Percentiles rank a stretch among this genome's conserved stretches.
phyloP scores from a whole-genome alignment of 1,139 yeast species.

The Pichia sp. region DNA sequence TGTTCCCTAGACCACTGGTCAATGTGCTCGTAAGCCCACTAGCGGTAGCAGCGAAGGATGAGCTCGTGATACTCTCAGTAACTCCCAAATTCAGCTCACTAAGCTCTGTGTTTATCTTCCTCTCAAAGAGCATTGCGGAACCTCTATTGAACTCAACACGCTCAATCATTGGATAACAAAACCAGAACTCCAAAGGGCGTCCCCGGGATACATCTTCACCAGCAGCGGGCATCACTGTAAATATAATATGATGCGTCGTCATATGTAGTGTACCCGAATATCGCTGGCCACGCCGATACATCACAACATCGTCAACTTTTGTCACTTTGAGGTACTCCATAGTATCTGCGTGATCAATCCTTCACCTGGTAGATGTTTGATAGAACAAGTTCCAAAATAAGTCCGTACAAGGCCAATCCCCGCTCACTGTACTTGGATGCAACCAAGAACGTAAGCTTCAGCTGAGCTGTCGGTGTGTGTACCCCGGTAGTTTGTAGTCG shows the following conservation, averaged over 20 bases:
- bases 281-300: constrained; percentile 63
- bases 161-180: constrained; percentile 83
- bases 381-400: no score
- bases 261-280: constrained; percentile 66
- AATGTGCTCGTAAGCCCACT: constrained; percentile 10
- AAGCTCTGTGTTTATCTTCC: background rate
- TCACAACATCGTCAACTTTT: constrained; percentile 57
- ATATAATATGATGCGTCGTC: constrained; percentile 83
- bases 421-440: no score
- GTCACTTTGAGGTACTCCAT: constrained; percentile 57
- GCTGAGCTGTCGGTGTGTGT: no score
- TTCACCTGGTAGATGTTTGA: no score
- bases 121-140: constrained; percentile 30
- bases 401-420: no score
- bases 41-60: constrained; percentile 4
- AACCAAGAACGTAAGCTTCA: no score
- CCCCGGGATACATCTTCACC: constrained; percentile 29
- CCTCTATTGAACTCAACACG: constrained; percentile 55
- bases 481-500: no score
- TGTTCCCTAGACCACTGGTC: constrained; percentile 9
- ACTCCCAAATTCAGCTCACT: background rate
- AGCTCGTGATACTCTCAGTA: constrained; percentile 1
- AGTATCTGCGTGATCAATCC: no score
- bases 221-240: constrained; percentile 31
- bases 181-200: constrained; percentile 70